phyloP scores from a whole-genome alignment of 2,329 filamentous ascomycete genomes.

The Apiospora saccharicola region DNA sequence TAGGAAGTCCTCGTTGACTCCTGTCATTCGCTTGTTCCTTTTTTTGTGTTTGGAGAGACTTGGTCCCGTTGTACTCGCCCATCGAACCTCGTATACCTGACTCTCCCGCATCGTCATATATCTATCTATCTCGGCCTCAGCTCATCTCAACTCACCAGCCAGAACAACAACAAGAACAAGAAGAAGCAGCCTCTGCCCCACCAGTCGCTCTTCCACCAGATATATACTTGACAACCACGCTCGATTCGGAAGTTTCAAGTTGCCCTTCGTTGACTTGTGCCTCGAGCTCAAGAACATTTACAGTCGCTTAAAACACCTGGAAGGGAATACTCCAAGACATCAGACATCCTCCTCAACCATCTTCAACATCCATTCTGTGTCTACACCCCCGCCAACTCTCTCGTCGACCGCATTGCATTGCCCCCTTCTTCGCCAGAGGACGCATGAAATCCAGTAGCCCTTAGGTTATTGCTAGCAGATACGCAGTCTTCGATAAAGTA shows the following conservation, averaged over 20 bases:
- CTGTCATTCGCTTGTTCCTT: slow-evolving; percentile 74
- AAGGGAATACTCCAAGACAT: slow-evolving; percentile 38
- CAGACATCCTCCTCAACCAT: slow-evolving; percentile 29
- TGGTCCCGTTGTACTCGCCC: slow-evolving; percentile 43
- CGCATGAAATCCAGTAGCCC: slow-evolving; percentile 11
- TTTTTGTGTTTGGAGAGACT: slow-evolving; percentile 55
- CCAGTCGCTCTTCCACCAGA: slow-evolving; percentile 33
- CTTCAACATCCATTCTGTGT: slow-evolving; percentile 11
- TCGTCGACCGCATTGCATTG: slow-evolving; percentile 14
- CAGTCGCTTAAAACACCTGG: slow-evolving; percentile 45
- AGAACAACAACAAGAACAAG: slow-evolving; percentile 14
- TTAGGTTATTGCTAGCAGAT: background rate
- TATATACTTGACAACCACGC: slow-evolving; percentile 33
- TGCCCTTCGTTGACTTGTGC: slow-evolving; percentile 37
- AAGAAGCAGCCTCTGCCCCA: slow-evolving; percentile 18
- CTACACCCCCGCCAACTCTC: slow-evolving; percentile 7
- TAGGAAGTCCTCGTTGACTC: slow-evolving; percentile 79
- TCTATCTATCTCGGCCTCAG: slow-evolving; percentile 18
- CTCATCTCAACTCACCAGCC: slow-evolving; percentile 14
- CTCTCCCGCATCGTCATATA: slow-evolving; percentile 31
- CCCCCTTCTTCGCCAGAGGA: slow-evolving; percentile 4
- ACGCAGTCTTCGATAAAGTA: slow-evolving; percentile 7
- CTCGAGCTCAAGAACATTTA: slow-evolving; percentile 41
- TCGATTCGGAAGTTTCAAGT: slow-evolving; percentile 32
- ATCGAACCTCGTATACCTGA: slow-evolving; percentile 34